Base-by-base conservation (phyloP, 345 rosid species). In the Euphorbia lathyris region DNA sequence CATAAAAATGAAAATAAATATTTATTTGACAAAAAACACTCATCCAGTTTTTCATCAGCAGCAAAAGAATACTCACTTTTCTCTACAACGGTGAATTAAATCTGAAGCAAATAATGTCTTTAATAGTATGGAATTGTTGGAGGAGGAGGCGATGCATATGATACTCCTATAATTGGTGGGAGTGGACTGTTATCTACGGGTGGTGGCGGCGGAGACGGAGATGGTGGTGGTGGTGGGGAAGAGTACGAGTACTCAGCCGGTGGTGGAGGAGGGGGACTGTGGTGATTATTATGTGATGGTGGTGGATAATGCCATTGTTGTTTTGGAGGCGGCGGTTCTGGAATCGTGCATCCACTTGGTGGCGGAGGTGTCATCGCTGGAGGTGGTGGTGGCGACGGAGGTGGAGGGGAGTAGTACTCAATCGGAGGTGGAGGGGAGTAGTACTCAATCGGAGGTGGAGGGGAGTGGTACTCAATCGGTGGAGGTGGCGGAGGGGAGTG, bases 61-160 rank as follows among this genome's bases (percentile, higher is more conserved):
- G 5, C 5, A 32, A 32, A 32, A 32, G 36, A 40, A 40, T 40
- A 8, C 43, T 40, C 43, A 40, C 9, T 40, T 7, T 34, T 34
- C n/a, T n/a, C n/a, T n/a, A n/a, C n/a, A n/a, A n/a, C n/a, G n/a
- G n/a, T n/a, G n/a, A 32, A 32, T 32, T 32, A 32, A 2, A 32
- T 32, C 36, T 32, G 3, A 32, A 32, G 2, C 5, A 32, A 32
- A 2, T 32, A 32, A 32, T 32, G 12, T 20, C 1, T 62, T 47
- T 76, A 88, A 75, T 84, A 81, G 80, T 86, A 86, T 68, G 85
- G 87, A 42, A 79, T 77, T 58, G 74, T 70, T 7, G 90, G 83
- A 17, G 93, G 86, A 17, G 84, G 88, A 40, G 92, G 80, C 58
- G 89, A 85, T 2, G 83, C 86, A 65, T 85, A 85, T 56, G 87